A percentile compares a stretch with the other conserved stretches of the same genome.
Conservation (phyloP, 2,329 filamentous ascomycete species). For the Fusarium sp. region DNA sequence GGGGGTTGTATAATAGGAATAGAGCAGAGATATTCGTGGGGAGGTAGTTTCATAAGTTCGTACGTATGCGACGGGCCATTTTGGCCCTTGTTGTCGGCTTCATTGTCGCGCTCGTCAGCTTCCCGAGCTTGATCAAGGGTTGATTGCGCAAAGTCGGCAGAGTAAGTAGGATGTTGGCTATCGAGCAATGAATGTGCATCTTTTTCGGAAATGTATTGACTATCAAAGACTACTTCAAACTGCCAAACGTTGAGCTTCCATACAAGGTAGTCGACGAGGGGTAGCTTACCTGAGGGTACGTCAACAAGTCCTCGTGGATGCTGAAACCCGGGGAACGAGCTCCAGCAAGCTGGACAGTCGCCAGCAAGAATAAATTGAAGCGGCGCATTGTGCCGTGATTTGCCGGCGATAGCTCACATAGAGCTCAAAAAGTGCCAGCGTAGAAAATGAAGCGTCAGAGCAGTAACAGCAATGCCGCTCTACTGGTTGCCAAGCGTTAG, state of each 20-base stretch:
- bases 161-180: constrained; percentile 49
- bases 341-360: constrained; percentile 54
- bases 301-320: constrained; percentile 87
- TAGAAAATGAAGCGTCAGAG: constrained; percentile 17
- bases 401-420: constrained; percentile 41
- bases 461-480: constrained; percentile 2
- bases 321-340: constrained; percentile 73
- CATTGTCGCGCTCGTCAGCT: constrained; percentile 44
- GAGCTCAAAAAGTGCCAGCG: constrained; percentile 28
- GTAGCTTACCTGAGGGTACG: constrained; percentile 79
- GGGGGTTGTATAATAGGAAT: constrained; percentile 75
- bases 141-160: constrained; percentile 52
- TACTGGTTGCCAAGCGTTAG: constrained; percentile 27
- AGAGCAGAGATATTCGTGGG: constrained; percentile 81
- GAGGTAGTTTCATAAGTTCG: constrained; percentile 77
- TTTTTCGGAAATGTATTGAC: constrained; percentile 74
- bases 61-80: constrained; percentile 58
- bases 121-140: constrained; percentile 48
- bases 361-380: constrained; percentile 55
- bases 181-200: constrained; percentile 72
- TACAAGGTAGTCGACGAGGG: background rate
- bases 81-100: constrained; percentile 28
- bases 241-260: constrained; percentile 50
- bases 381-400: constrained; percentile 59
- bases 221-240: constrained; percentile 83